Conservation (phyloP, 768 basidiomycete genomes). For the Leccinum arenicola region DNA sequence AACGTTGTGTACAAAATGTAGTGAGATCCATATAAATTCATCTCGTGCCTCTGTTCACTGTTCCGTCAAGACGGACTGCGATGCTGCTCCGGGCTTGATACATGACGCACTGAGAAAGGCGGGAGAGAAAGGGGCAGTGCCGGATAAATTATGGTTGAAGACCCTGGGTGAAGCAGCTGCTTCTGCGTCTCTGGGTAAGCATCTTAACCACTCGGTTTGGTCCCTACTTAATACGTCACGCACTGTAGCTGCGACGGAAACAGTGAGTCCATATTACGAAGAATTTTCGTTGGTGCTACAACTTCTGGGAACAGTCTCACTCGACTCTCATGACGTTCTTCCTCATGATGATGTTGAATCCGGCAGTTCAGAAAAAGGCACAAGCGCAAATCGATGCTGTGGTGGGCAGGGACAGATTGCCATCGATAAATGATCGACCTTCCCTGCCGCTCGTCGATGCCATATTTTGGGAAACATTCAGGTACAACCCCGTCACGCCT, state of each 20-base stretch:
- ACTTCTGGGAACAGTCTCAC: neutral
- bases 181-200: conserved; percentile 10
- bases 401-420: conserved; percentile 5
- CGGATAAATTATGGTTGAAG: conserved; percentile 4
- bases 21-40: neutral
- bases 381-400: conserved; percentile 10
- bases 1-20: conserved; percentile 1
- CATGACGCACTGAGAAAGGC: conserved; percentile 3
- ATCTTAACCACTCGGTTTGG: neutral
- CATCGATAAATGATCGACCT: conserved; percentile 10
- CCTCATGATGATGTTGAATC: conserved; percentile 9
- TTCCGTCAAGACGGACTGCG: neutral
- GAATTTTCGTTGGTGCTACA: neutral
- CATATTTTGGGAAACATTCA: conserved; percentile 1
- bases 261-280: neutral
- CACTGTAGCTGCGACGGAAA: neutral
- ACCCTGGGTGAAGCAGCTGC: conserved; percentile 7
- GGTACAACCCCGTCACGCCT: neutral
- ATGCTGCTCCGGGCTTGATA: conserved; percentile 3
- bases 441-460: conserved; percentile 9
- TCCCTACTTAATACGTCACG: neutral
- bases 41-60: neutral
- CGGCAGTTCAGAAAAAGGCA: conserved; percentile 2
- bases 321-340: conserved; percentile 5
- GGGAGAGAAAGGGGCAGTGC: neutral